A percentile compares a stretch with the other conserved stretches of the same genome.
phyloP scores from a whole-genome alignment of 495 filamentous ascomycete genomes.

The Astrothelium macrocarpum region DNA sequence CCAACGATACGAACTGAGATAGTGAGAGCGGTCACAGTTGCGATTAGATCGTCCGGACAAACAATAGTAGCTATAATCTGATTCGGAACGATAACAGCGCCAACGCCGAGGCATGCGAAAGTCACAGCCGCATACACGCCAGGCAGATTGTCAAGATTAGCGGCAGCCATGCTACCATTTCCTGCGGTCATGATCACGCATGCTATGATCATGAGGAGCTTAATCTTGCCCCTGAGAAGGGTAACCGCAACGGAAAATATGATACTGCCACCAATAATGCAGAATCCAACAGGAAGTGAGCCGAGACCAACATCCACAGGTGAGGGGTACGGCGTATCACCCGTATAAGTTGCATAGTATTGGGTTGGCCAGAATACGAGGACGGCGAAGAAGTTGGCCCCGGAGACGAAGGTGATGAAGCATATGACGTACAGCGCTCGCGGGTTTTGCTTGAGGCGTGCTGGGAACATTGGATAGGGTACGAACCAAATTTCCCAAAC shows the following conservation, averaged over 20 bases:
- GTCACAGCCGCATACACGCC: constrained; percentile 21
- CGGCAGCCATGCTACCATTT: constrained; percentile 21
- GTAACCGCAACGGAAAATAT: constrained; percentile 21
- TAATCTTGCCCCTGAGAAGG: constrained; percentile 21
- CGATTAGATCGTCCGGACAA: constrained; percentile 29
- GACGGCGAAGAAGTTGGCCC: constrained; percentile 28
- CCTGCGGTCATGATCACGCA: constrained; percentile 20
- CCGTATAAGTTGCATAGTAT: constrained; percentile 25
- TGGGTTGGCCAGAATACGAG: constrained; percentile 33
- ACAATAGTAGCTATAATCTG: constrained; percentile 27
- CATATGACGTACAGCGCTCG: constrained; percentile 22
- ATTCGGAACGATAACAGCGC: constrained; percentile 27
- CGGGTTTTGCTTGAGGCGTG: constrained; percentile 17
- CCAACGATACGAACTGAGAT: constrained; percentile 28
- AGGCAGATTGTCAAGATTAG: constrained; percentile 18
- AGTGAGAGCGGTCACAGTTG: constrained; percentile 24
- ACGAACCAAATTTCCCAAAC: constrained; percentile 27
- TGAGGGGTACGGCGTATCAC: constrained; percentile 18
- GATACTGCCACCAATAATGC: constrained; percentile 23
- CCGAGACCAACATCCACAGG: constrained; percentile 25
- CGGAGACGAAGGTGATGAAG: constrained; percentile 28
- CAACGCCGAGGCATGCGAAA: constrained; percentile 27
- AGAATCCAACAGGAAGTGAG: constrained; percentile 24
- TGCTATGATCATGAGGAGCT: constrained; percentile 20
- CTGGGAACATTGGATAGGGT: constrained; percentile 26